Base-by-base conservation (phyloP, 2,329 filamentous ascomycete species). In the Xylaria digitata region DNA sequence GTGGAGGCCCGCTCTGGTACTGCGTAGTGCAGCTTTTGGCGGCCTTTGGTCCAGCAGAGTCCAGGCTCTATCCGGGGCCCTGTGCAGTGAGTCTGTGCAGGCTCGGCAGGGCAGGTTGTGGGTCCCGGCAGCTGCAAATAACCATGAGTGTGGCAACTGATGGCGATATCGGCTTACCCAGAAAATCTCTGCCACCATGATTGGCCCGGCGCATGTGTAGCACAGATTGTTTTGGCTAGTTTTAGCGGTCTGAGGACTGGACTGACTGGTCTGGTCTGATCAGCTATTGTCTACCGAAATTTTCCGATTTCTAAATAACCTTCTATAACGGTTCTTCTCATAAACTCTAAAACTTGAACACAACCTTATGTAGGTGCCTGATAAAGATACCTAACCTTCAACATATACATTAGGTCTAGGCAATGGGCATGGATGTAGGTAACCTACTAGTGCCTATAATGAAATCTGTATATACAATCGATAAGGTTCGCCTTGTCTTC, bases 91-190 rank as follows among this genome's bases (percentile, higher is more conserved):
- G 46, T n/a, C 23, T 8, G 40, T 30, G 37, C 43, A 58, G 55
- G 43, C 30, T 49, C 42, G 43, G 55, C 40, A 45, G 48, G 57
- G 34, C 23, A 43, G 23, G 17, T 1, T 37, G 58, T 61, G 48
- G 58, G 60, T 48, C 52, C 50, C 43, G 42, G 43, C 40, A 21
- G 32, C 43, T 34, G 55, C 30, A 48, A 48, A 15, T 21, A 19
- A 17, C 30, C 42, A 17, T 42, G 43, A 63, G 6, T 13, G 61
- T 58, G 53, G 61, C 61, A 26, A 63, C 6, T n/a, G 7, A 23
- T 46, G 61, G 61, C 63, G 63, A 61, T 65, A 65, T 65, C 63
- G 63, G 63, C 50, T 66, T 61, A 61, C 52, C 40, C 21, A 52
- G 32, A 66, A 65, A 66, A 66, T 61, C 58, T 61, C 43, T 61